Evolutionary conservation across 225 moss, liverwort and hornwort species (phyloP), one percentile per base, ranked within the genome.

Genomic region (Marchantia paleacea): DNA sequence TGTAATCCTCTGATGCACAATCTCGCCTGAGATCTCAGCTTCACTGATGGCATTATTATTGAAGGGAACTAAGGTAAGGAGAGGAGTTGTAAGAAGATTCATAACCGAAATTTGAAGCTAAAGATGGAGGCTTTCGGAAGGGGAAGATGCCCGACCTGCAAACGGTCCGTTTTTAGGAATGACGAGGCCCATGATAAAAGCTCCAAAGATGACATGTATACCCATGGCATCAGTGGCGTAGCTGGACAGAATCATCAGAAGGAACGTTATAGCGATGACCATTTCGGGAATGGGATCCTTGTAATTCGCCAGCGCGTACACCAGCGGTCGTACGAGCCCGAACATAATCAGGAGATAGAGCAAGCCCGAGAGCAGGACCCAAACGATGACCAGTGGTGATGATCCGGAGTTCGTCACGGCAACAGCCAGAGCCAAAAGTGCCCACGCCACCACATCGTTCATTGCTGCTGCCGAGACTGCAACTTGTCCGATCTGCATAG

Each of bases 401-500:
- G 85, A 81, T 50, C 78, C 71, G 10, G 80, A 71, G 52, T 81
- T 81, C 18, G 85, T 80, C 55, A 87, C 84, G 10, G 88, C 88
- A n/a, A 88, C 81, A 1, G 88, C 88, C 58, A 88, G 72, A 1
- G 85, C 88, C 68, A 88, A 69, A 26, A 88, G 83, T n/a, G 75
- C 76, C 88, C 88, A 88, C 7, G 88, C 88, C 30, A 81, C 81
- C 66, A 88, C 85, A 79, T 88, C 88, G 48, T 88, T 88, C 47
- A 88, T 26, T 0, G 88, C 88, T 73, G 88, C 88, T 26, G 88
- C 85, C 14, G 88, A 84, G 47, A 88, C 80, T 18, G 88, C 85
- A 49, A 83, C 66, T 79, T 78, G 81, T 13, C 88, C 88, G 31
- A 88, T 63, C 87, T 88, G 87, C 76, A 84, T 57, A 39, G 5